Evolutionary conservation across 1,284 basidiomycete species (phyloP).

Genomic region (Microbotryomycetes sp.): DNA sequence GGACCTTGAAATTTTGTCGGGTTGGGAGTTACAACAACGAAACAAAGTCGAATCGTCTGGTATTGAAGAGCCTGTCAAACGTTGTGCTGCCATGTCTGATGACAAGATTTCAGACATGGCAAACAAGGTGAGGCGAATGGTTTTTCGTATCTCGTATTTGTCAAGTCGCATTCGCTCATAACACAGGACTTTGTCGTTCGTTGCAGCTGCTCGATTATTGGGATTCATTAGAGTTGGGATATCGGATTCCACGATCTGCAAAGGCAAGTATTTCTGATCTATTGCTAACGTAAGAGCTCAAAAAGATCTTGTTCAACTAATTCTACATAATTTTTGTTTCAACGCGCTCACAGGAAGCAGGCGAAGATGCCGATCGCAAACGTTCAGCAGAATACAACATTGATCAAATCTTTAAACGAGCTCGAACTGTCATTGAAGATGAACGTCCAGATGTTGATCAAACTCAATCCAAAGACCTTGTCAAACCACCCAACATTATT

Average conservation of each 20-base stretch:
- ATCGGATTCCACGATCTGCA: constrained; percentile 67
- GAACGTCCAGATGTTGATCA: background rate
- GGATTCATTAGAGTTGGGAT: constrained; percentile 65
- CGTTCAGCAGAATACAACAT: constrained; percentile 37
- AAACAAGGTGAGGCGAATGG: constrained; percentile 55
- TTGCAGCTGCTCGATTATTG: constrained; percentile 62
- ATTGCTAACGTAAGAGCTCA: background rate
- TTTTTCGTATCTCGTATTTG: background rate
- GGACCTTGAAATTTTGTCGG: constrained; percentile 64
- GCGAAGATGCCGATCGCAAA: constrained; percentile 14
- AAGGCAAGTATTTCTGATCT: background rate
- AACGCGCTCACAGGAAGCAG: constrained; percentile 10
- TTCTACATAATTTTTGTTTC: no score
- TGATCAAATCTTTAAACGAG: constrained; percentile 44
- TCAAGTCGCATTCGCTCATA: background rate
- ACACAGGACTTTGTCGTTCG: constrained; percentile 28
- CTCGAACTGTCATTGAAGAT: constrained; percentile 10
- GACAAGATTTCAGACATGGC: constrained; percentile 54
- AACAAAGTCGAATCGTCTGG: constrained; percentile 92
- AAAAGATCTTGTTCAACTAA: no score
- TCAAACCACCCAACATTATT: background rate
- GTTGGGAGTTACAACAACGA: constrained; percentile 76
- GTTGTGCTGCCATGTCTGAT: constrained; percentile 48
- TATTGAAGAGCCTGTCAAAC: constrained; percentile 61
- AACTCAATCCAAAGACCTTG: no score